Percentiles rank a stretch among this genome's conserved stretches.
Conservation (phyloP, 2,329 filamentous ascomycete species). For the Aaosphaeria pasadenensis region DNA sequence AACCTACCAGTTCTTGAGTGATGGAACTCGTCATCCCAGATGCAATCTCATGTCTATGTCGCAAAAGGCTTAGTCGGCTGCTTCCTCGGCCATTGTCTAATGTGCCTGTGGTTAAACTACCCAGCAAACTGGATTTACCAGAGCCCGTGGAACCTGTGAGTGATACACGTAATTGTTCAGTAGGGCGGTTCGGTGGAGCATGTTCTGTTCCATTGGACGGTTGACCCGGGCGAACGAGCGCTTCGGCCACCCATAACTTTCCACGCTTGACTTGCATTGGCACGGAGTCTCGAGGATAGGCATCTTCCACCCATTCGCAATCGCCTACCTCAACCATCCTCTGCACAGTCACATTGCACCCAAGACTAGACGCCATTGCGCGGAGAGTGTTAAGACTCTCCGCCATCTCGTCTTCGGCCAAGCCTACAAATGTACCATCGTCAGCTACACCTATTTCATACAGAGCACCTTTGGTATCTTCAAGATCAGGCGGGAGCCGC, state of each 20-base stretch:
- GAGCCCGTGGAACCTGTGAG: slow-evolving; percentile 86
- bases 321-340: slow-evolving; percentile 81
- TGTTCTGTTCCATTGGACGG: not conserved
- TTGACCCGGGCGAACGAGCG: slow-evolving; percentile 68
- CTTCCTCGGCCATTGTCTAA: slow-evolving; percentile 91
- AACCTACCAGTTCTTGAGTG: slow-evolving; percentile 89
- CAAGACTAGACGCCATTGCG: slow-evolving; percentile 89
- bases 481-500: slow-evolving; percentile 68
- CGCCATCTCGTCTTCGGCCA: slow-evolving; percentile 86
- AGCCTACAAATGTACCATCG: slow-evolving; percentile 83
- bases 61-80: slow-evolving; percentile 81
- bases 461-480: slow-evolving; percentile 87
- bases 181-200: slow-evolving; percentile 4
- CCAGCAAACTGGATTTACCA: slow-evolving; percentile 88
- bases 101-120: slow-evolving; percentile 81
- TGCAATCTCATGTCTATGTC: slow-evolving; percentile 87
- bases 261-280: slow-evolving; percentile 22
- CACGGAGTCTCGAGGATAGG: slow-evolving; percentile 20
- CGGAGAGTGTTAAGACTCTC: slow-evolving; percentile 83
- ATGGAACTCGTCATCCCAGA: slow-evolving; percentile 94
- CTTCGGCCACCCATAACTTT: slow-evolving; percentile 84
- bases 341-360: slow-evolving; percentile 78
- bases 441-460: slow-evolving; percentile 98
- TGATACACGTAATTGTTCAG: slow-evolving; percentile 76
- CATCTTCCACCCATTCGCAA: slow-evolving; percentile 67